phyloP scores from a whole-genome alignment of 2,329 filamentous ascomycete species.

The Exophiala sp. region DNA sequence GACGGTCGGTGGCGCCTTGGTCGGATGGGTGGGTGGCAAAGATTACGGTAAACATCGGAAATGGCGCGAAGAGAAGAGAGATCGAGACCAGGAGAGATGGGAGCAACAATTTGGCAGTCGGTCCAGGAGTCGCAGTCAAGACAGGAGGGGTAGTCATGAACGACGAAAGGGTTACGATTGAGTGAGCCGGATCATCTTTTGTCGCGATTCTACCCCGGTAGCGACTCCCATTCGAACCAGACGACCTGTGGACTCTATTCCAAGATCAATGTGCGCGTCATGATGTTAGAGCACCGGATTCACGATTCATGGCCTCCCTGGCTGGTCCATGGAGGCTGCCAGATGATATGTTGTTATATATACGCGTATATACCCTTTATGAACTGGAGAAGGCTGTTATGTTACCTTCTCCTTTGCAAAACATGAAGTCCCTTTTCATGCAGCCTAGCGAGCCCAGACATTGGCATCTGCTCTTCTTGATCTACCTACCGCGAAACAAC shows the following conservation, averaged over 20 bases:
- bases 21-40: constrained; percentile 28
- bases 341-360: no score
- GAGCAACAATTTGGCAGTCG: constrained; percentile 22
- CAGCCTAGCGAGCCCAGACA: no score
- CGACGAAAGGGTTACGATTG: constrained; percentile 10
- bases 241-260: background rate
- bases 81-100: constrained; percentile 26
- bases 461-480: no score
- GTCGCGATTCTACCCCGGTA: no score
- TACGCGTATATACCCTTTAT: no score
- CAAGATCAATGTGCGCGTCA: no score
- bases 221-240: background rate
- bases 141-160: constrained; percentile 7
- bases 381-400: no score
- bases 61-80: constrained; percentile 24
- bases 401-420: no score
- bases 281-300: no score
- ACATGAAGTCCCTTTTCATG: no score
- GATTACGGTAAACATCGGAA: constrained; percentile 29
- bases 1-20: constrained; percentile 28
- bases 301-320: background rate
- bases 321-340: background rate
- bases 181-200: background rate
- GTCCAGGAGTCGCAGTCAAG: constrained; percentile 21
- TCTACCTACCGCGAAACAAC: no score